Evolutionary conservation across 768 basidiomycete genomes (phyloP).

Genomic region (Thelephora aurantiotincta): DNA sequence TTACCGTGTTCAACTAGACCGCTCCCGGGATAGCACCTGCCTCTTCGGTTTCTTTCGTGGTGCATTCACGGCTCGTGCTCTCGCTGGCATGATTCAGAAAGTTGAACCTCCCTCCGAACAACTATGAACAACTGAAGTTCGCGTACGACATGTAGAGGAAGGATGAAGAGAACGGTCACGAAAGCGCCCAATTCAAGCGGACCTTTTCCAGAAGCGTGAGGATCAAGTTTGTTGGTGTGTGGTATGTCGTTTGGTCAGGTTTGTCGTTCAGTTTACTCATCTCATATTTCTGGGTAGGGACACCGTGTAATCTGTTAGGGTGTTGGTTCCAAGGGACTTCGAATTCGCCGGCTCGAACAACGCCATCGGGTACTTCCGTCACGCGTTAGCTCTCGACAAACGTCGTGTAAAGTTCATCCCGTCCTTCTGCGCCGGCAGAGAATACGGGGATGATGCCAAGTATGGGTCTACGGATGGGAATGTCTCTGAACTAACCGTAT

Average conservation of each 20-base stretch:
- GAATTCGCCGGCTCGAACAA: slow-evolving; percentile 35
- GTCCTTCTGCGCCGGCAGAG: slow-evolving; percentile 14
- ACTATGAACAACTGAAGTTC: slow-evolving; percentile 33
- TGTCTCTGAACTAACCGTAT: not conserved
- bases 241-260: slow-evolving; percentile 17
- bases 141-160: slow-evolving; percentile 39
- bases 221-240: slow-evolving; percentile 48
- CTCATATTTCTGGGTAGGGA: slow-evolving; percentile 22
- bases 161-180: slow-evolving; percentile 25
- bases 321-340: slow-evolving; percentile 26
- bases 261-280: no score
- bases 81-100: slow-evolving; percentile 20
- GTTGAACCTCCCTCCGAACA: slow-evolving; percentile 14
- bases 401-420: slow-evolving; percentile 17
- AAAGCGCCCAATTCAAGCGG: slow-evolving; percentile 38
- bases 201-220: slow-evolving; percentile 34
- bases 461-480: not conserved
- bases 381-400: slow-evolving; percentile 20
- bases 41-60: slow-evolving; percentile 59
- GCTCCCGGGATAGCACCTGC: slow-evolving; percentile 35
- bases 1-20: slow-evolving; percentile 21
- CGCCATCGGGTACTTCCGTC: slow-evolving; percentile 23
- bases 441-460: not conserved
- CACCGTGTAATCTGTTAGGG: slow-evolving; percentile 40
- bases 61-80: slow-evolving; percentile 41